Evolutionary conservation across 208 protist genomes (phyloP).

Genomic region (Leishmania mexicana): DNA sequence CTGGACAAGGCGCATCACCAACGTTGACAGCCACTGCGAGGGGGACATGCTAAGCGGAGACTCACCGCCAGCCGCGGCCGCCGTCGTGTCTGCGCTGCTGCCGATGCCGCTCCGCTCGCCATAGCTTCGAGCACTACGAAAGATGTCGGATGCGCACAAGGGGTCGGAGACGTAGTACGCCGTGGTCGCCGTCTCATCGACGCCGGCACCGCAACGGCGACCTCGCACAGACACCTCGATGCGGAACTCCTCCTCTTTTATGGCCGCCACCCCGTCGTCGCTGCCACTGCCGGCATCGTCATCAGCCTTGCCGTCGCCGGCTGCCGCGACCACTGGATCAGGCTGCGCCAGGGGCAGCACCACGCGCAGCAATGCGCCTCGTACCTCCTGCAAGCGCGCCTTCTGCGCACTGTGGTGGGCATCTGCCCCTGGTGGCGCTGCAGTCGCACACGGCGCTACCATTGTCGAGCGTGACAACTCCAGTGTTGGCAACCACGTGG

Average conservation of each 20-base stretch:
- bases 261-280: not conserved
- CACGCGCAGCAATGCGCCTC: conserved; percentile 1
- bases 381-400: not conserved
- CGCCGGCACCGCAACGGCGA: not conserved
- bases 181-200: not conserved
- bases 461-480: not conserved
- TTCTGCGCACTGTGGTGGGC: not conserved
- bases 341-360: not conserved
- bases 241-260: conserved; percentile 8
- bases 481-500: not conserved
- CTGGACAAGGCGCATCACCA: conserved; percentile 7
- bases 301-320: not conserved
- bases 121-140: not conserved
- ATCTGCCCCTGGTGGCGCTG: not conserved
- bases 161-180: conserved; percentile 9
- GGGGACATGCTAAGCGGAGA: not conserved
- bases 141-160: conserved; percentile 9
- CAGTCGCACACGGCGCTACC: not conserved
- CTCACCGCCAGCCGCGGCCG: not conserved
- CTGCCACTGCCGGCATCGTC: not conserved
- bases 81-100: not conserved
- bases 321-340: not conserved
- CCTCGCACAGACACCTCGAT: conserved; percentile 21
- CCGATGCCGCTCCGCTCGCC: not conserved
- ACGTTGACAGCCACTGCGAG: not conserved